Conservation (phyloP, 495 filamentous ascomycete genomes). For the Trichoderma virens region DNA sequence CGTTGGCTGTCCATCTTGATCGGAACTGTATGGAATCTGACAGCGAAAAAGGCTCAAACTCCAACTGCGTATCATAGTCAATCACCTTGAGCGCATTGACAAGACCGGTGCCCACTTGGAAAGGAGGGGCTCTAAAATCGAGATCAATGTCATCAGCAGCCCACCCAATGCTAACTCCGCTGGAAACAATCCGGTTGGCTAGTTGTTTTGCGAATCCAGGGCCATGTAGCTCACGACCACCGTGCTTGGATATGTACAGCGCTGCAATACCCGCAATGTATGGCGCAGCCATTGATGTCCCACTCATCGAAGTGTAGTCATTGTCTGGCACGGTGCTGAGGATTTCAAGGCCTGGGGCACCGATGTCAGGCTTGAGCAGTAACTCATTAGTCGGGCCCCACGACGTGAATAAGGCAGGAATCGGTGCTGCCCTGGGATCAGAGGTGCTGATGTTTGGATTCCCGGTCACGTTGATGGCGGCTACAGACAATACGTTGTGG, state of each 20-base stretch:
- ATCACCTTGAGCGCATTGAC: conserved; percentile 38
- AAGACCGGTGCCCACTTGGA: conserved; percentile 41
- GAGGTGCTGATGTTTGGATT: conserved; percentile 20
- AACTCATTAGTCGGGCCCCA: conserved; percentile 41
- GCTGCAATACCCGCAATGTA: conserved; percentile 42
- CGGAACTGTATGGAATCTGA: conserved; percentile 37
- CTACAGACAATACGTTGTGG: conserved; percentile 23
- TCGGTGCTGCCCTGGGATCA: conserved; percentile 20
- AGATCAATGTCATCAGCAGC: conserved; percentile 25
- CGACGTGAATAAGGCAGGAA: conserved; percentile 29
- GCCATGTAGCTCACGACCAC: conserved; percentile 27
- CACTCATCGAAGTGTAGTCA: conserved; percentile 32
- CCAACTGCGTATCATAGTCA: conserved; percentile 29
- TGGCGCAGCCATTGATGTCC: conserved; percentile 47
- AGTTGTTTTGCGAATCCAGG: conserved; percentile 27
- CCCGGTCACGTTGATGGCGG: conserved; percentile 22
- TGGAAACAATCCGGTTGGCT: conserved; percentile 31
- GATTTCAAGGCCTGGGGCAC: conserved; percentile 41
- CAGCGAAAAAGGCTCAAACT: conserved; percentile 31
- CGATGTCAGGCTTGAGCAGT: conserved; percentile 37
- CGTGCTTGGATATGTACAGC: conserved; percentile 30
- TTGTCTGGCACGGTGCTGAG: conserved; percentile 34
- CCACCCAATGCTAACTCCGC: conserved; percentile 33
- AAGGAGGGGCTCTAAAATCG: conserved; percentile 31
- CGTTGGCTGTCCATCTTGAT: conserved; percentile 25